Evolutionary conservation across 345 rosid genomes (phyloP).

Genomic region (Salix purpurea): DNA sequence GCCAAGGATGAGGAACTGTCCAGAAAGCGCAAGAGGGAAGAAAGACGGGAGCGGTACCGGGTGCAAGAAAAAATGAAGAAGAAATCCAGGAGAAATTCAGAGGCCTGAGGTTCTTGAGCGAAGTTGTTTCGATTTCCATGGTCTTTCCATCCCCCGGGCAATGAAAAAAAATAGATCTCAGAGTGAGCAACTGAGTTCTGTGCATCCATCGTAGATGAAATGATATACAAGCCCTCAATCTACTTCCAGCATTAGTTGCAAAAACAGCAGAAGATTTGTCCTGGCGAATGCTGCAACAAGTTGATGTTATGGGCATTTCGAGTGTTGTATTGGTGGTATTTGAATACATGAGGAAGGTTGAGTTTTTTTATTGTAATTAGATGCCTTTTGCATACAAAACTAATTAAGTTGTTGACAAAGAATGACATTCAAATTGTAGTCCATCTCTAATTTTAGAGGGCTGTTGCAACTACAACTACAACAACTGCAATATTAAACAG

Average conservation of each 20-base stretch:
- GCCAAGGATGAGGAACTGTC: too few species aligned
- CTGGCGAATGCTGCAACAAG: background rate
- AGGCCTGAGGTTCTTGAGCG: constrained; percentile 15
- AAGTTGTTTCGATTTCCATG: background rate
- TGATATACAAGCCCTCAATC: background rate
- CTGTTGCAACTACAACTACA: too few species aligned
- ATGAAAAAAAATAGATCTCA: background rate
- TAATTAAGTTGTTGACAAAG: too few species aligned
- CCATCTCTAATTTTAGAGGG: too few species aligned
- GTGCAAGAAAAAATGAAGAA: constrained; percentile 60
- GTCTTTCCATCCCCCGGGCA: background rate
- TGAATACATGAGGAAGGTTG: background rate
- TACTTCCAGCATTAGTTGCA: background rate
- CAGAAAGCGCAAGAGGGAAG: too few species aligned
- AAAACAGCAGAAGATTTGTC: background rate
- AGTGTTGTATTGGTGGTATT: background rate
- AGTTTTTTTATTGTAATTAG: background rate
- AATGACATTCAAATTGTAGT: too few species aligned
- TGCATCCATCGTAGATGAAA: background rate
- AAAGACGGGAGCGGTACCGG: too few species aligned
- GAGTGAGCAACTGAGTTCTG: background rate
- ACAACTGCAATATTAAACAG: too few species aligned
- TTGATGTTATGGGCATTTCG: background rate
- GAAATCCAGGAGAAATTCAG: constrained; percentile 35
- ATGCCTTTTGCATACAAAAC: too few species aligned